Evolutionary conservation across 208 protist genomes (phyloP).

Genomic region (Phytomonas francai): DNA sequence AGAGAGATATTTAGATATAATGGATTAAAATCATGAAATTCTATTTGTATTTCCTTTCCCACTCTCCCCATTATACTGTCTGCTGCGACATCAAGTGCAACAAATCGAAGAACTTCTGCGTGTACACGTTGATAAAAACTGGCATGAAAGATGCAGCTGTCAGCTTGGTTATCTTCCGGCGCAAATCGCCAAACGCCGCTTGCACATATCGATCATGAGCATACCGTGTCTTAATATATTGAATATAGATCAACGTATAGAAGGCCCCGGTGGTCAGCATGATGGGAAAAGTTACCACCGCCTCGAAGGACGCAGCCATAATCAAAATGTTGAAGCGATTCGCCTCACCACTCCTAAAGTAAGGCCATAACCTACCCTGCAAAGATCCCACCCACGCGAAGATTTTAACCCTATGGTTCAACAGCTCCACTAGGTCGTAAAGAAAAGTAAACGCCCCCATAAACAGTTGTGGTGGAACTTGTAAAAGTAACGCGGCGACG

Average conservation of each 20-base stretch:
- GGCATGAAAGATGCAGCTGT: constrained; percentile 34
- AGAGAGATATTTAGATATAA: background rate
- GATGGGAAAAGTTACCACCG: constrained; percentile 56
- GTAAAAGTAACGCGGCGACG: constrained; percentile 32
- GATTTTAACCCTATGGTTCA: constrained; percentile 25
- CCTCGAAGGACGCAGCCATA: constrained; percentile 49
- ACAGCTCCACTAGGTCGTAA: constrained; percentile 41
- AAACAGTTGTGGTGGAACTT: constrained; percentile 30
- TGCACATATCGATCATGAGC: constrained; percentile 52
- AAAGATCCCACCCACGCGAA: constrained; percentile 19
- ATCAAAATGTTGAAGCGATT: constrained; percentile 25
- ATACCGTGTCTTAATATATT: constrained; percentile 75
- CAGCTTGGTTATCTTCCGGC: constrained; percentile 46
- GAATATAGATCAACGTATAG: constrained; percentile 70
- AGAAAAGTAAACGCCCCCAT: constrained; percentile 29
- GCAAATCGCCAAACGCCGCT: constrained; percentile 53
- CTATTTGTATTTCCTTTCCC: constrained; percentile 14
- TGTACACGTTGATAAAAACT: constrained; percentile 29
- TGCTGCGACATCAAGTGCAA: constrained; percentile 31
- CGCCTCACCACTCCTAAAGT: constrained; percentile 27
- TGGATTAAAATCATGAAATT: constrained; percentile 13
- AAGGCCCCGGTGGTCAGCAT: constrained; percentile 59
- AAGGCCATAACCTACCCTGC: constrained; percentile 22
- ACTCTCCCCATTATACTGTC: constrained; percentile 12
- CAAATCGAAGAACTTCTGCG: constrained; percentile 64